Conservation (phyloP, 768 basidiomycete species). For the Galerina marginata region DNA sequence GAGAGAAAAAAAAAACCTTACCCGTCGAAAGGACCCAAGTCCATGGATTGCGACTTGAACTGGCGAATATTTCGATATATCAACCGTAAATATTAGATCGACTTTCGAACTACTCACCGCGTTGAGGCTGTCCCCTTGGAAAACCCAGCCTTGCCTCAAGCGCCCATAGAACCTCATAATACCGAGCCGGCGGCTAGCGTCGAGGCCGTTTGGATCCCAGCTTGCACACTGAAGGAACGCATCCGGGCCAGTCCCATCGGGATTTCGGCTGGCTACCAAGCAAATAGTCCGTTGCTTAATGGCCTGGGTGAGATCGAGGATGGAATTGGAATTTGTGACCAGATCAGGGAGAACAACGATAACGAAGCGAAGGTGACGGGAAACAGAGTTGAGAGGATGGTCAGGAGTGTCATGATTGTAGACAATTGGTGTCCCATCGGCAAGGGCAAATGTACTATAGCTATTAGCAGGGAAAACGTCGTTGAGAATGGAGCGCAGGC, state of each 20-base stretch:
- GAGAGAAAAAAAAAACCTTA: background rate
- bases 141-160: background rate
- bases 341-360: conserved; percentile 4
- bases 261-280: background rate
- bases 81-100: too few species aligned
- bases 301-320: background rate
- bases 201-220: conserved; percentile 2
- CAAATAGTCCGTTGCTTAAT: background rate
- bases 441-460: background rate
- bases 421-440: conserved; percentile 3
- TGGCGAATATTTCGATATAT: background rate
- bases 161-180: conserved; percentile 8
- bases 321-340: background rate
- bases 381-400: conserved; percentile 4
- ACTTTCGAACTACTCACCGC: background rate
- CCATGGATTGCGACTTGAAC: background rate
- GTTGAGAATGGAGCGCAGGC: background rate
- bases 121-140: conserved; percentile 2
- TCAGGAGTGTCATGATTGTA: background rate
- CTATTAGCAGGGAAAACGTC: background rate
- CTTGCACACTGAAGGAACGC: conserved; percentile 7
- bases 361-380: conserved; percentile 1
- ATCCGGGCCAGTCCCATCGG: background rate
- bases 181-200: background rate
- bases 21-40: conserved; percentile 6